These are phyloP conservation scores for Kluyveromyces marxianus DNA, from an alignment of 1,139 yeast genomes.

Conservation along the genomic window DNA sequence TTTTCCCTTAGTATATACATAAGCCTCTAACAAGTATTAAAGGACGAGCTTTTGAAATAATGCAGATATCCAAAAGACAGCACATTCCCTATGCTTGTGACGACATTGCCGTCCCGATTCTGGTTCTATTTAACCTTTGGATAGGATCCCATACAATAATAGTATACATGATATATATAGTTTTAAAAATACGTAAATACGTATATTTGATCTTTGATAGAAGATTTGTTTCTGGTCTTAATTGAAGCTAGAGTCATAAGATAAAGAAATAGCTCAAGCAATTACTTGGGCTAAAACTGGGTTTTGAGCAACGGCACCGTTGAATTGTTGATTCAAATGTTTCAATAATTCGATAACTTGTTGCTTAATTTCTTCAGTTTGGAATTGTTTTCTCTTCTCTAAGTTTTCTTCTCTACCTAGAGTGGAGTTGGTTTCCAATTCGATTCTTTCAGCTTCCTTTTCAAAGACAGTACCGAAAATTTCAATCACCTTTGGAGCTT, in stretches of 20 bases:
- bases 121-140: background rate
- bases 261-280: slow-evolving; percentile 26
- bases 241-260: background rate
- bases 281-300: slow-evolving; percentile 49
- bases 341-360: slow-evolving; percentile 66
- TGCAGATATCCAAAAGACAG: no score
- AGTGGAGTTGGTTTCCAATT: slow-evolving; percentile 63
- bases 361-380: slow-evolving; percentile 52
- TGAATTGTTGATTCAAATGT: slow-evolving; percentile 57
- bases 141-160: background rate
- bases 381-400: slow-evolving; percentile 74
- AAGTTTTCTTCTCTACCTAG: slow-evolving; percentile 77
- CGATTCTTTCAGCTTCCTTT: slow-evolving; percentile 64
- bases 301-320: slow-evolving; percentile 54
- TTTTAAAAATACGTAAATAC: background rate
- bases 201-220: background rate
- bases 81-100: no score
- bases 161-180: background rate
- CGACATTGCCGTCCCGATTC: no score
- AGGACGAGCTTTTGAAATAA: no score
- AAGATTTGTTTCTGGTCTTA: background rate
- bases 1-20: no score
- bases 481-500: slow-evolving; percentile 59
- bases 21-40: no score
- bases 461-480: slow-evolving; percentile 64